These are phyloP conservation scores for Byssoonygena ceratinophila DNA, from an alignment of 2,329 filamentous ascomycete species.

Conservation along the genomic window DNA sequence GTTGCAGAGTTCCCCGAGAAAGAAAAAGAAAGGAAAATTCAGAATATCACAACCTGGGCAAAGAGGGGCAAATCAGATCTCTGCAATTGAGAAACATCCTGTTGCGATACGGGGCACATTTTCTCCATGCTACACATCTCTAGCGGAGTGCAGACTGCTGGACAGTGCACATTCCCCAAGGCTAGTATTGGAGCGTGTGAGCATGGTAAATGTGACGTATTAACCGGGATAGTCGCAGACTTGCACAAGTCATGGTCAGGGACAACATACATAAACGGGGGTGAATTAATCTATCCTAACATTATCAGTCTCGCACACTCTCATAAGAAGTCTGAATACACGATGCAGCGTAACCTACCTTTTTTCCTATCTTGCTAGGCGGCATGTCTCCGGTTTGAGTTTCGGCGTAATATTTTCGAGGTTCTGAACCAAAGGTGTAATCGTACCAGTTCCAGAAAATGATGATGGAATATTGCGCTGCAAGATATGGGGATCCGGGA, in stretches of 20 bases:
- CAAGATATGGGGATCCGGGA: background rate
- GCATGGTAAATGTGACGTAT: background rate
- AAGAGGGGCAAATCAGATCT: background rate
- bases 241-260: background rate
- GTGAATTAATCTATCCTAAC: background rate
- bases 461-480: background rate
- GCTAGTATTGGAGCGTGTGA: background rate
- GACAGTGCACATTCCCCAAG: background rate
- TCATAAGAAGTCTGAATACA: background rate
- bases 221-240: background rate
- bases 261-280: background rate
- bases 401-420: background rate
- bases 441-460: background rate
- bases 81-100: background rate
- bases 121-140: background rate
- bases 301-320: background rate
- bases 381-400: background rate
- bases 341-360: background rate
- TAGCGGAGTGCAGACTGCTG: background rate
- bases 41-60: background rate
- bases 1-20: conserved; percentile 10
- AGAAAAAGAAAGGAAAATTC: background rate
- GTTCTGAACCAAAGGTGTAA: background rate
- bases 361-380: background rate
- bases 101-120: background rate